Evolutionary conservation across 257 asterid genomes (phyloP), one percentile per base, ranked within the genome.

Genomic region (Plantago elongata): DNA sequence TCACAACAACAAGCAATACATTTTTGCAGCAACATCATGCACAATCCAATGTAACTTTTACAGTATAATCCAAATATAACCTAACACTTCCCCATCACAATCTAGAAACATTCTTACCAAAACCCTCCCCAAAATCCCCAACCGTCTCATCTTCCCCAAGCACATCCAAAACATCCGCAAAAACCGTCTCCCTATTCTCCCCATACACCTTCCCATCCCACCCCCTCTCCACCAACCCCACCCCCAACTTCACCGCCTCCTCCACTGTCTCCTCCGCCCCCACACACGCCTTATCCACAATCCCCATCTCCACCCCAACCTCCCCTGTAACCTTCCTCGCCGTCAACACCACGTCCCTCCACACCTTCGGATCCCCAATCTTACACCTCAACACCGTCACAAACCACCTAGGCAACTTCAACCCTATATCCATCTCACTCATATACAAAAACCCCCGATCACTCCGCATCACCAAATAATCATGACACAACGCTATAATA

Each of bases 381-480:
- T 77, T 84, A 12, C 62, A 42, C 64, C 66, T 88, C 46, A 87
- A 15, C 58, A 84, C 1, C 11, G 45, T 13, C 65, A 75, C 43
- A 60, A 83, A 83, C 96, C 96, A 85, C 11, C 13, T 2, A 15
- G 94, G 78, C 13, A 85, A 66, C 7, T 48, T 34, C 40, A 45
- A 14, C 17, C 75, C 78, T 2, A 82, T 82, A 50, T 82, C 90
- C 17, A 84, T 74, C 75, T 84, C 95, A 38, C 81, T 79, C 94
- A 82, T 75, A 76, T 79, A 82, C 3, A 87, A 75, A 44, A 68
- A 67, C 51, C 94, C 95, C 12, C 84, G 62, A 17, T 75, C 88
- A 42, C 67, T 69, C 11, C 85, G 75, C 95, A 87, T 87, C 13
- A 81, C 22, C 50, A 84, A 9, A 69, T 82, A 82, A 63, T 87